phyloP scores from a whole-genome alignment of 163 green algal genomes.

The Coccomyxa subellipsoidea region DNA sequence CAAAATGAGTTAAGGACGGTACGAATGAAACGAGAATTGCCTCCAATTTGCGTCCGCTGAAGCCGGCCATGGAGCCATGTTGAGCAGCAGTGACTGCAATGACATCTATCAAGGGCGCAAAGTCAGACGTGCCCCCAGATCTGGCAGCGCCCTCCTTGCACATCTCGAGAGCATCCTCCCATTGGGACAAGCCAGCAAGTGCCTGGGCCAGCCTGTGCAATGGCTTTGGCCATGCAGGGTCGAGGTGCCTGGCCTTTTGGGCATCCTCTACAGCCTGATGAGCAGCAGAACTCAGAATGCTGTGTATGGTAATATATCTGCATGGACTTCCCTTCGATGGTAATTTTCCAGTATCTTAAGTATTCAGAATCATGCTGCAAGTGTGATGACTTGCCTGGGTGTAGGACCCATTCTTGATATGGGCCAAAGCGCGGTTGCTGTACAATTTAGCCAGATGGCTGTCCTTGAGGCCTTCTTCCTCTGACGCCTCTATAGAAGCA shows the following conservation, averaged over 20 bases:
- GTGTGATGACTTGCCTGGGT: not conserved
- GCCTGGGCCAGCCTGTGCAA: slow-evolving; percentile 10
- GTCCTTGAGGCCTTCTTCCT: not conserved
- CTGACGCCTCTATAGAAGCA: not conserved
- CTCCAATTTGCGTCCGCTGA: too few species aligned
- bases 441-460: not conserved
- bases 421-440: slow-evolving; percentile 2
- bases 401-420: not conserved
- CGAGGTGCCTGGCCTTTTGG: not conserved
- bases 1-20: not conserved
- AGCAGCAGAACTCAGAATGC: not conserved
- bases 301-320: too few species aligned
- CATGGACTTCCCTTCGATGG: not conserved
- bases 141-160: not conserved
- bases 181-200: not conserved
- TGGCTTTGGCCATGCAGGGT: slow-evolving; percentile 14
- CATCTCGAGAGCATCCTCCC: not conserved
- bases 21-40: not conserved
- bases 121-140: not conserved
- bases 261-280: slow-evolving; percentile 17
- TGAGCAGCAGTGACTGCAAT: not conserved
- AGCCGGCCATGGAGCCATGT: not conserved
- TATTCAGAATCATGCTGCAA: not conserved
- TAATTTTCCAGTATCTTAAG: not conserved
- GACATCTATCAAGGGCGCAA: not conserved